phyloP scores from a whole-genome alignment of 176 grass and related monocot species.

The Zizania latifolia region DNA sequence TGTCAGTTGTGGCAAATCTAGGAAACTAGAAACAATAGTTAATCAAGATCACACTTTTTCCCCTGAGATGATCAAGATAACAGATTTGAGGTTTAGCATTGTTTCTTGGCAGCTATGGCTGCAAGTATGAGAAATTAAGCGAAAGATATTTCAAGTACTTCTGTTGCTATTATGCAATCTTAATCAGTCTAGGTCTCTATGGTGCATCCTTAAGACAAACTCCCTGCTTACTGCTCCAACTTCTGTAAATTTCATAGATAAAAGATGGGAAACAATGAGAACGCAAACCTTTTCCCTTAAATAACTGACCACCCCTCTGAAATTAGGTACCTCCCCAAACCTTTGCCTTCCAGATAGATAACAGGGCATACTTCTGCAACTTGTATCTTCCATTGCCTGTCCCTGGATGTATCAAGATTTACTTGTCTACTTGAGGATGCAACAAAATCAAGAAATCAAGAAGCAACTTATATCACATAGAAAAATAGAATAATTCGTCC shows the following conservation, averaged over 20 bases:
- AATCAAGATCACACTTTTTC: conserved; percentile 12
- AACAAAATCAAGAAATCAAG: conserved; percentile 1
- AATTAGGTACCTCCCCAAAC: conserved; percentile 36
- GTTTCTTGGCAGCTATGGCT: neutral
- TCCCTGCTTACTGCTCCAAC: neutral
- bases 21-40: conserved; percentile 41
- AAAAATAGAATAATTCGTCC: too few species aligned
- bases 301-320: conserved; percentile 47
- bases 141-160: conserved; percentile 1
- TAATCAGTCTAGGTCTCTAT: neutral
- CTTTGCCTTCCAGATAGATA: conserved; percentile 22
- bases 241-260: conserved; percentile 1
- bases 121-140: neutral
- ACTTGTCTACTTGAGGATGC: conserved; percentile 6
- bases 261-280: neutral
- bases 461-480: too few species aligned
- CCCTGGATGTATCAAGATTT: conserved; percentile 38
- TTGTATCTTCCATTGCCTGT: conserved; percentile 6
- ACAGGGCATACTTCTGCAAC: conserved; percentile 6
- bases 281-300: conserved; percentile 79
- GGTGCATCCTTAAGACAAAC: neutral
- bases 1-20: conserved; percentile 59
- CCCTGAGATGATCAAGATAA: too few species aligned
- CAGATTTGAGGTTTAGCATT: neutral
- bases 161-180: neutral